These are phyloP conservation scores for Limnomonas spitsbergensis DNA, from an alignment of 139 green algal genomes.

Conservation along the genomic window DNA sequence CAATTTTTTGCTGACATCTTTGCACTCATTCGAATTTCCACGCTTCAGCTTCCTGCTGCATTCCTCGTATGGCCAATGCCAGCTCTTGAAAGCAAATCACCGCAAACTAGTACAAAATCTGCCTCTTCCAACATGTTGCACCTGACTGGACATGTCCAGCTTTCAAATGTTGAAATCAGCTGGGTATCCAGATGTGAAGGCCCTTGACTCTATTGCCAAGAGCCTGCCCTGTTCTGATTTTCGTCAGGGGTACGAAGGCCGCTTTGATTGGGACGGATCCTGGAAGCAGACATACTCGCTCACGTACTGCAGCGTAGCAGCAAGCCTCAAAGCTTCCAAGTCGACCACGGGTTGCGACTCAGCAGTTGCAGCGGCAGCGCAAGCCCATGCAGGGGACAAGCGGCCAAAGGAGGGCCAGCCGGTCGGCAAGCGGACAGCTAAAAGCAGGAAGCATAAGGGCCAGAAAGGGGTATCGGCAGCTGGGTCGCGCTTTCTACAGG, in stretches of 20 bases:
- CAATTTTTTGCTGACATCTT: too few relatives aligned
- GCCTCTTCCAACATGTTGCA: too few relatives aligned
- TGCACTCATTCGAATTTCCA: background rate
- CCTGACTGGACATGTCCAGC: too few relatives aligned
- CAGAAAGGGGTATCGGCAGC: background rate
- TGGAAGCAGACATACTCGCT: conserved; percentile 1
- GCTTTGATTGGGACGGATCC: conserved; percentile 7
- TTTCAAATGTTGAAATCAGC: too few relatives aligned
- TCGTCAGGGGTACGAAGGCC: conserved; percentile 13
- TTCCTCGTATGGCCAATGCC: background rate
- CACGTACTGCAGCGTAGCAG: background rate
- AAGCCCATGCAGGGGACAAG: background rate
- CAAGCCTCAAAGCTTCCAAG: background rate
- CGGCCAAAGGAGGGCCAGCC: background rate
- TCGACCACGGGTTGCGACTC: background rate
- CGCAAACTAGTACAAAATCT: background rate
- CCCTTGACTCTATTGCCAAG: too few relatives aligned
- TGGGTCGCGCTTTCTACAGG: too few relatives aligned
- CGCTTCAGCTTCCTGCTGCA: background rate
- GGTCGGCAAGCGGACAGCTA: background rate
- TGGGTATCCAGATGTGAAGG: too few relatives aligned
- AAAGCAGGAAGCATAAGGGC: background rate
- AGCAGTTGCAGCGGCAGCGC: background rate
- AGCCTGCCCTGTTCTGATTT: background rate
- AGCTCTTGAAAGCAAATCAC: background rate